Base-by-base conservation (phyloP, 345 rosid species). In the Gossypium raimondii region DNA sequence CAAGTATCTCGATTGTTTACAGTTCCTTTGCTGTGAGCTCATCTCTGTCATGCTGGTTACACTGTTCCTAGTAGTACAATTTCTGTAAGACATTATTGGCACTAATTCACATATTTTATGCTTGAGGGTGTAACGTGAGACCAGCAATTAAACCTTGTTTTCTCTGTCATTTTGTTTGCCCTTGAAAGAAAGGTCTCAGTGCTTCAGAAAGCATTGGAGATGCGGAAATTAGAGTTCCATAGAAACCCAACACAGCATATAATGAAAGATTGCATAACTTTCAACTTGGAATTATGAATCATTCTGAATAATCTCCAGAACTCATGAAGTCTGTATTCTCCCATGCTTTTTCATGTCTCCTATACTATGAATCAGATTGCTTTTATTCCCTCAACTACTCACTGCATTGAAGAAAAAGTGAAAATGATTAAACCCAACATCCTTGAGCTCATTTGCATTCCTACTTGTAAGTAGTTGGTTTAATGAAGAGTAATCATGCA, bases 51-150 rank as follows among this genome's bases (percentile, higher is more conserved):
- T 16, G 74, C 48, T 34, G 61, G 43, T 53, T 27, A 14, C 41
- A 34, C 62, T 70, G 17, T 63, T 38, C 24, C 25, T 22, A 50
- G 45, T 69, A 16, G 45, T 51, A 14, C 59, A 52, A 69, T 50
- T 50, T 29, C 74, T 53, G 18, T 67, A 53, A 70, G 45, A 70
- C 45, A 50, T 52, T 52, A 8, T 70, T 70, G 11, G 29, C 53
- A 44, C 53, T 44, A 18, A 14, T 51, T 14, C 55, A 20, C 34
- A 18, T 2, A 45, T 66, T 43, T 66, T 67, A 14, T 47, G 72
- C 51, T 71, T 71, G 63, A 38, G 55, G 17, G 9, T 2, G 34
- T 70, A 16, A 16, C 45, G 27, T 29, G 17, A 20, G 6, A 38
- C 51, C n/a, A 18, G 29, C 16, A 52, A 34, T 17, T 29, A 67